Conservation (phyloP, 306 rosid genomes). For the Parietaria judaica region DNA sequence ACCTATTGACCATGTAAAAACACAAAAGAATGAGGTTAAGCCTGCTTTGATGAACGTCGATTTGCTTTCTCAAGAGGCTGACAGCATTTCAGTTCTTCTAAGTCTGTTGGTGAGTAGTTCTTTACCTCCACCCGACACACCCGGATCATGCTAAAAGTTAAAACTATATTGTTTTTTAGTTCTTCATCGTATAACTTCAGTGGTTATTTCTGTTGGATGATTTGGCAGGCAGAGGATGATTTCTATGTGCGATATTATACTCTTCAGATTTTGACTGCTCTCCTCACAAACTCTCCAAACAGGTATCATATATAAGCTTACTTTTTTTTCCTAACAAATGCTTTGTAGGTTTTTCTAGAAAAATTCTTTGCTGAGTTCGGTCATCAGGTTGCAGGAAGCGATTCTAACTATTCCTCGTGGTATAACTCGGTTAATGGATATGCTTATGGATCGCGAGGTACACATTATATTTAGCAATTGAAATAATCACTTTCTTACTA, state of each 20-base stretch:
- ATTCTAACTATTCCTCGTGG: conserved; percentile 88
- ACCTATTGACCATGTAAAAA: conserved; percentile 66
- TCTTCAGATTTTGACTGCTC: conserved; percentile 85
- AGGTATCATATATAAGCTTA: conserved; percentile 44
- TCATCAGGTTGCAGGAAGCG: conserved; percentile 89
- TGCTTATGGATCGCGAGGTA: conserved; percentile 99
- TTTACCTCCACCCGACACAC: conserved; percentile 13
- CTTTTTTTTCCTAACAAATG: not conserved
- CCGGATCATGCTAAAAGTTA: not conserved
- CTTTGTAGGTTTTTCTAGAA: not conserved
- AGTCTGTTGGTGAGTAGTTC: conserved; percentile 82
- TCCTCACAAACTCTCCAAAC: conserved; percentile 72
- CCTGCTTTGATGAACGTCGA: conserved; percentile 82
- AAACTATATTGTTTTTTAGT: not conserved
- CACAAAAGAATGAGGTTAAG: conserved; percentile 62
- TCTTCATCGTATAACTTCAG: conserved; percentile 13
- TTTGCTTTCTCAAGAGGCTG: conserved; percentile 83
- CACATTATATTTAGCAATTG: conserved; percentile 13
- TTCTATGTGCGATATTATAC: conserved; percentile 91
- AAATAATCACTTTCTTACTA: conserved; percentile 7
- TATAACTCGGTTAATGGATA: conserved; percentile 90
- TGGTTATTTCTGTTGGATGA: conserved; percentile 15
- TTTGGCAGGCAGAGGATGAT: conserved; percentile 83
- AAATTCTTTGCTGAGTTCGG: conserved; percentile 31
- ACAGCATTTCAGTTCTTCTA: conserved; percentile 75